phyloP scores from a whole-genome alignment of 2,329 filamentous ascomycete species.

The Alternaria gansuensis region DNA sequence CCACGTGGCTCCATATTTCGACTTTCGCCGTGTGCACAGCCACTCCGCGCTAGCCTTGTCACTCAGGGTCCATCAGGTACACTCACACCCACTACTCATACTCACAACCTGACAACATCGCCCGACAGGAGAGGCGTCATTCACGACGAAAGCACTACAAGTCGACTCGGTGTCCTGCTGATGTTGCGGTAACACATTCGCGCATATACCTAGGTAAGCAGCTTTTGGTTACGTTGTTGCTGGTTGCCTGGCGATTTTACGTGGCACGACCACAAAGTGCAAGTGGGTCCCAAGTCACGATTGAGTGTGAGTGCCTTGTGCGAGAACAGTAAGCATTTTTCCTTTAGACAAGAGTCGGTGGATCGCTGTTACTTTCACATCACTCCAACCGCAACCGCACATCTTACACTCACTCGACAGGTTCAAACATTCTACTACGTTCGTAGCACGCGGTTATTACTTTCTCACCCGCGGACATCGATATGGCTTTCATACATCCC shows the following conservation, averaged over 20 bases:
- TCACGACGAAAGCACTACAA: neutral
- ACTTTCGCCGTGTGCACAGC: neutral
- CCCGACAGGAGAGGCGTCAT: neutral
- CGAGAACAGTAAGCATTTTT: neutral
- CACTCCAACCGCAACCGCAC: neutral
- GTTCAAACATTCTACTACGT: neutral
- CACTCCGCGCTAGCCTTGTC: neutral
- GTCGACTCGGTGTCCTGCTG: neutral
- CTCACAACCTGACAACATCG: neutral
- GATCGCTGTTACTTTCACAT: neutral
- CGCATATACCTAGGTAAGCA: neutral
- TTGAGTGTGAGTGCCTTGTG: neutral
- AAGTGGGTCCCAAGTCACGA: neutral
- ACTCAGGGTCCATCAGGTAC: neutral
- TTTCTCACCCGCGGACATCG: neutral
- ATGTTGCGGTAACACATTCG: neutral
- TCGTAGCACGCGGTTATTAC: neutral
- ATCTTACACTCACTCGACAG: neutral
- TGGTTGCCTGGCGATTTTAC: neutral
- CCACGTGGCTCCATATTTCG: neutral
- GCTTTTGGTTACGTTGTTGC: neutral
- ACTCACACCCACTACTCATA: neutral
- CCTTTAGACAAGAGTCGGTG: neutral
- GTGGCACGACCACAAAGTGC: neutral
- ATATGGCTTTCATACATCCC: constrained; percentile 4